phyloP scores from a whole-genome alignment of 176 grass and related monocot species.

The Zea luxurians region DNA sequence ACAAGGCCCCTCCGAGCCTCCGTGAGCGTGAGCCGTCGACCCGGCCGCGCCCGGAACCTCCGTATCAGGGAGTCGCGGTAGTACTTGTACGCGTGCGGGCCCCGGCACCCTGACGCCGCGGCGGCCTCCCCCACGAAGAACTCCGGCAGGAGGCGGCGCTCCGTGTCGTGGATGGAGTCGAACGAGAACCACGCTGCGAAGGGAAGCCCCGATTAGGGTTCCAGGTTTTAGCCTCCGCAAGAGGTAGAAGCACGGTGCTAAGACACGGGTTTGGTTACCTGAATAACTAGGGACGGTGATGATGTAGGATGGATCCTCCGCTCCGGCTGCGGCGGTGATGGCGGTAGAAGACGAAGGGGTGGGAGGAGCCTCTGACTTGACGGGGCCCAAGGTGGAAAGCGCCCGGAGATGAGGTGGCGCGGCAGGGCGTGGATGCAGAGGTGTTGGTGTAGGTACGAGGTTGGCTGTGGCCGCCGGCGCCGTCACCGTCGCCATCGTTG shows the following conservation, averaged over 20 bases:
- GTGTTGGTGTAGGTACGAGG: not conserved
- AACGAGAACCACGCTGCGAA: constrained; percentile 84
- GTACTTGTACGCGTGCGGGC: constrained; percentile 81
- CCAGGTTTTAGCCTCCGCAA: not conserved
- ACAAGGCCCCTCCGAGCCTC: constrained; percentile 67
- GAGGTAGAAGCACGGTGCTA: not conserved
- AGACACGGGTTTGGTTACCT: constrained; percentile 38
- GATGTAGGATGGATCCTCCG: constrained; percentile 49
- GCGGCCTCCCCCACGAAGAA: constrained; percentile 76
- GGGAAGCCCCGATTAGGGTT: constrained; percentile 28
- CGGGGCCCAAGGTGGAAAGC: constrained; percentile 21
- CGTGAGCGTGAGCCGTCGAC: constrained; percentile 74
- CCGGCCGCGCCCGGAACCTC: constrained; percentile 64
- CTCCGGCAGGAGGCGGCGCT: constrained; percentile 75
- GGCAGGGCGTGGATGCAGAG: not conserved
- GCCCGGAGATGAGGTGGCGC: constrained; percentile 19
- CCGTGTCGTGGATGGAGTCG: constrained; percentile 74
- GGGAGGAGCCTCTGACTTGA: constrained; percentile 51
- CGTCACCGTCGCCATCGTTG: constrained; percentile 15
- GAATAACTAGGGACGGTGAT: constrained; percentile 89
- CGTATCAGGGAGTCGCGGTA: constrained; percentile 70
- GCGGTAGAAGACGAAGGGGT: constrained; percentile 18
- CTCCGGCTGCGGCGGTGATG: not conserved
- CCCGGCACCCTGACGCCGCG: constrained; percentile 51
- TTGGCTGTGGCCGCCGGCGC: constrained; percentile 12